Evolutionary conservation across 768 basidiomycete genomes (phyloP).

Genomic region (Lactarius sp.): DNA sequence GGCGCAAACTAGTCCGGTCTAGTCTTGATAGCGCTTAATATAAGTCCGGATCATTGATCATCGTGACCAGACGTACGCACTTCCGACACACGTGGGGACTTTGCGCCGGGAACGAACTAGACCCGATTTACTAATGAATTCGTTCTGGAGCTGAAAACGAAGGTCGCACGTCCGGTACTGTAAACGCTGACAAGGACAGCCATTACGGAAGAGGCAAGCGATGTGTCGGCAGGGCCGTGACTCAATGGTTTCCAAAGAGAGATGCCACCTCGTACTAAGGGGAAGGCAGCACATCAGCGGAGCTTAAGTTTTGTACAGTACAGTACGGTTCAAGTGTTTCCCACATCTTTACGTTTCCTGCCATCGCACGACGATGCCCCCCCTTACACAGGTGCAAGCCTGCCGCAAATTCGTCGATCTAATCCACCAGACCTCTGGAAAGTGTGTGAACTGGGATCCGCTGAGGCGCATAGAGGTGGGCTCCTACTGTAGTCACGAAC

Average conservation of each 20-base stretch:
- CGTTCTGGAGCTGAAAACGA: no score
- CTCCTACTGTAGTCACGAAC: neutral
- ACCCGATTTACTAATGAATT: neutral
- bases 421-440: slow-evolving; percentile 12
- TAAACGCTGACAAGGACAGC: neutral
- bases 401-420: slow-evolving; percentile 18
- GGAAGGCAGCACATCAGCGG: neutral
- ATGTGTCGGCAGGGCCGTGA: no score
- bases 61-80: no score
- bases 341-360: neutral
- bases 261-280: no score
- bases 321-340: no score
- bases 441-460: slow-evolving; percentile 15
- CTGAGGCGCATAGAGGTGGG: slow-evolving; percentile 13
- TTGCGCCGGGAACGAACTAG: no score
- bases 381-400: neutral
- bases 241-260: no score
- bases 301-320: no score
- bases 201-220: neutral
- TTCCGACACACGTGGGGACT: no score
- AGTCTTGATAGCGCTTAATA: no score
- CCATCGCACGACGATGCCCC: neutral
- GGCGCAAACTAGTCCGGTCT: no score
- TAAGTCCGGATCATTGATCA: no score
- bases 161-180: neutral